Percentiles rank a stretch among this genome's conserved stretches.
phyloP scores from a whole-genome alignment of 306 rosid species.

The Corylus americana region DNA sequence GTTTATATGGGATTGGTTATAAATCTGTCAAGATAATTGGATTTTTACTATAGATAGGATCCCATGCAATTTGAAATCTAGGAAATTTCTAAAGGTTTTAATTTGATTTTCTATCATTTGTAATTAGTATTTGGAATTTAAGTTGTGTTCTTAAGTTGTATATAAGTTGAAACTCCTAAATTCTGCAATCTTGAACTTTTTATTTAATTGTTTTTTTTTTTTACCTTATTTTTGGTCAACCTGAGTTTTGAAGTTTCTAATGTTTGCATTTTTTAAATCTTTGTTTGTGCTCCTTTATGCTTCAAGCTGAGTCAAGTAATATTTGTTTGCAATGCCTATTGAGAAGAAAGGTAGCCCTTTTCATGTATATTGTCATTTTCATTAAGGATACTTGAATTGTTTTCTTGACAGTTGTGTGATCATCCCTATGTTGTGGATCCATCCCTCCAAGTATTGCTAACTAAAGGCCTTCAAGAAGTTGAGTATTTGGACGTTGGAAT shows the following conservation, averaged over 20 bases:
- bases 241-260: background rate
- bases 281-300: conserved; percentile 10
- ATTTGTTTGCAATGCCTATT: background rate
- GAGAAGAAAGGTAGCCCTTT: conserved; percentile 9
- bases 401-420: conserved; percentile 73
- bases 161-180: background rate
- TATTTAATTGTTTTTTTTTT: background rate
- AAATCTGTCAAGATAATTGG: background rate
- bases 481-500: conserved; percentile 60
- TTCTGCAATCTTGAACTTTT: background rate
- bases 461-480: conserved; percentile 40
- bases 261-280: conserved; percentile 5
- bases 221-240: background rate
- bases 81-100: background rate
- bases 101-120: background rate
- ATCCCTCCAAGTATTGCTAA: conserved; percentile 39
- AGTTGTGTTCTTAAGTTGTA: background rate
- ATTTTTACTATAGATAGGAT: background rate
- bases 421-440: conserved; percentile 72
- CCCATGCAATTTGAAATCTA: background rate
- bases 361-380: conserved; percentile 4
- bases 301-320: background rate
- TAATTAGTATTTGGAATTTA: background rate
- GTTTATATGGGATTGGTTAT: background rate
- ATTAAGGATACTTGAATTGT: conserved; percentile 4